A percentile compares a stretch with the other conserved stretches of the same genome.
Evolutionary conservation across 2,329 filamentous ascomycete species (phyloP).

Genomic region (Arthrinium phaeospermum): DNA sequence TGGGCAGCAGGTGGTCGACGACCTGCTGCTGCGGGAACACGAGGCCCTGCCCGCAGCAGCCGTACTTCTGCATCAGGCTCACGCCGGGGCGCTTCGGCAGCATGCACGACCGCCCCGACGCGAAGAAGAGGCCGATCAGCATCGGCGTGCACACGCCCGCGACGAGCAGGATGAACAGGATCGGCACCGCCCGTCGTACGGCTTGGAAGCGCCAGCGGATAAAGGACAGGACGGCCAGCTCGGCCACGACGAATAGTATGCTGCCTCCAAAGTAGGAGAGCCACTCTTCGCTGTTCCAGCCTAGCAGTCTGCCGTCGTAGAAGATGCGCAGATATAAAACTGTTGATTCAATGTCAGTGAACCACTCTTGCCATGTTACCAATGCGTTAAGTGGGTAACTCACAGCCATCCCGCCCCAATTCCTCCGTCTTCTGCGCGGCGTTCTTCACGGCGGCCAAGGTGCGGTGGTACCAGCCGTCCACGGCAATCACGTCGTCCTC

Average conservation of each 20-base stretch:
- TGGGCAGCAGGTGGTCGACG: conserved; percentile 30
- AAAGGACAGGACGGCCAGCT: conserved; percentile 23
- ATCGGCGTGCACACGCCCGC: conserved; percentile 31
- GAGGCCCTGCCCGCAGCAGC: conserved; percentile 37
- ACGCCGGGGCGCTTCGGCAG: conserved; percentile 30
- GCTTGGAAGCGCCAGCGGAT: conserved; percentile 25
- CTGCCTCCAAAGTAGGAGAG: conserved; percentile 29
- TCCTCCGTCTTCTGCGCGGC: conserved; percentile 29
- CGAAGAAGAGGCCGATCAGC: conserved; percentile 34
- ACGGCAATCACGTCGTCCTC: conserved; percentile 37
- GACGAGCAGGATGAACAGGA: conserved; percentile 25
- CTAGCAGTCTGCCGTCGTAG: conserved; percentile 35
- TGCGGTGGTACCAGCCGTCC: conserved; percentile 35
- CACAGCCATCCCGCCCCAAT: conserved; percentile 28
- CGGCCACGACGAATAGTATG: conserved; percentile 24
- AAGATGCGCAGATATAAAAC: conserved; percentile 37
- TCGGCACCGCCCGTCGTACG: conserved; percentile 26
- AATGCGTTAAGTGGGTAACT: not conserved
- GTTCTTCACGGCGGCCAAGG: conserved; percentile 26
- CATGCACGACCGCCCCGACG: conserved; percentile 32
- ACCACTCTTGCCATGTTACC: not conserved
- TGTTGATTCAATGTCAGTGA: conserved; percentile 15
- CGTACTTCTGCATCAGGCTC: conserved; percentile 32
- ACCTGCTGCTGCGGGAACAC: conserved; percentile 33
- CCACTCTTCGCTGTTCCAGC: conserved; percentile 38